phyloP scores from a whole-genome alignment of 371 early-diverging fungal genomes.

The Mucor irregularis region DNA sequence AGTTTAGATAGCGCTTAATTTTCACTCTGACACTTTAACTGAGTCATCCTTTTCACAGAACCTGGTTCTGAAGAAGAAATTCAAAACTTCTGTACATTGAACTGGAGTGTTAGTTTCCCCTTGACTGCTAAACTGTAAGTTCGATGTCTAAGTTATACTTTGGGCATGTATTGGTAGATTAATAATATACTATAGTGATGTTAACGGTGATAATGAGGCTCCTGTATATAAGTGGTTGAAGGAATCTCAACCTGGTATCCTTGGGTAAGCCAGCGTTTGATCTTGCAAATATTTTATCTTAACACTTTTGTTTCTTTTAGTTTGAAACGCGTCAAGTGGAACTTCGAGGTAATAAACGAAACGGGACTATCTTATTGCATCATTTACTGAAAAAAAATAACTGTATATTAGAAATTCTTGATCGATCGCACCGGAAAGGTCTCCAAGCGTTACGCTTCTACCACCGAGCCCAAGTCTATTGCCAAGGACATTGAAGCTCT shows the following conservation, averaged over 20 bases:
- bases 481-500: slow-evolving; percentile 51
- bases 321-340: slow-evolving; percentile 73
- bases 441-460: slow-evolving; percentile 58
- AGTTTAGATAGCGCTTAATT: background rate
- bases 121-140: slow-evolving; percentile 77
- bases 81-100: slow-evolving; percentile 62
- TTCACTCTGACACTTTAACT: background rate
- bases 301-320: slow-evolving; percentile 8
- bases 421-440: slow-evolving; percentile 65
- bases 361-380: background rate
- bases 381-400: no score
- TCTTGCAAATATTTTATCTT: background rate
- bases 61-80: slow-evolving; percentile 65
- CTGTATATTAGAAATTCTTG: slow-evolving; percentile 76
- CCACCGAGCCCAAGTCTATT: slow-evolving; percentile 51
- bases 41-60: no score
- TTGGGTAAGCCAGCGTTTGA: slow-evolving; percentile 34
- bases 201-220: slow-evolving; percentile 72
- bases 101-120: slow-evolving; percentile 79
- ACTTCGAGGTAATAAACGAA: slow-evolving; percentile 48
- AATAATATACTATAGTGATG: slow-evolving; percentile 49
- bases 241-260: slow-evolving; percentile 50
- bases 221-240: slow-evolving; percentile 75
- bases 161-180: no score
- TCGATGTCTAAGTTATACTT: no score